Conservation (phyloP, 805 yeast genomes). For the Yamadazyma akitaensis region DNA sequence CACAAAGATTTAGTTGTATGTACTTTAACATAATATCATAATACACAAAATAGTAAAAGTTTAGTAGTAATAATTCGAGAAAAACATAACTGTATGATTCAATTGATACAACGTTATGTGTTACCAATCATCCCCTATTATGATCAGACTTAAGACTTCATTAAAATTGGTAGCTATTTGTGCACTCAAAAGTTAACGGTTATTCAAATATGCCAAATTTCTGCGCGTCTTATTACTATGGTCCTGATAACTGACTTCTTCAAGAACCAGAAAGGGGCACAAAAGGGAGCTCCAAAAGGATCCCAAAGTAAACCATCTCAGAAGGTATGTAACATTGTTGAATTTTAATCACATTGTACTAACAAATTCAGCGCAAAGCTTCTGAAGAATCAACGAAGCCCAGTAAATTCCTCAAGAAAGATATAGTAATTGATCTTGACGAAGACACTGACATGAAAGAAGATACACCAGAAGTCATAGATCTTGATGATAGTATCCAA, state of each 20-base stretch:
- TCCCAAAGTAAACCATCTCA: not conserved
- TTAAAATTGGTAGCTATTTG: too few relatives aligned
- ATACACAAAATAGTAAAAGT: too few relatives aligned
- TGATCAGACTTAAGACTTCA: too few relatives aligned
- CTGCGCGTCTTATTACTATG: constrained; percentile 5
- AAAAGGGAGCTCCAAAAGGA: not conserved
- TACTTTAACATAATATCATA: not conserved
- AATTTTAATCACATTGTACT: not conserved
- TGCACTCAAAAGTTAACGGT: not conserved
- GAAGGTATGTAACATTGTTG: constrained; percentile 1
- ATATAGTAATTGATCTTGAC: constrained; percentile 12
- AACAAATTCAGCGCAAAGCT: not conserved
- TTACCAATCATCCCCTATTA: too few relatives aligned
- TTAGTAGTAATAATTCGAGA: too few relatives aligned
- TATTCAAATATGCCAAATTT: too few relatives aligned
- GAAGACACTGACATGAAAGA: constrained; percentile 4
- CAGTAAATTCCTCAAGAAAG: constrained; percentile 17
- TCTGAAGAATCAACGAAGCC: not conserved
- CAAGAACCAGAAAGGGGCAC: constrained; percentile 7
- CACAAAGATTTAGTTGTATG: not conserved
- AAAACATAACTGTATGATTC: too few relatives aligned
- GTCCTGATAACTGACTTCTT: constrained; percentile 17
- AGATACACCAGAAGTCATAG: not conserved
- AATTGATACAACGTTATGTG: too few relatives aligned
- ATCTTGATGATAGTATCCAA: constrained; percentile 11